Conservation (phyloP, 2,329 filamentous ascomycete species). For the Aspergillus jensenii region DNA sequence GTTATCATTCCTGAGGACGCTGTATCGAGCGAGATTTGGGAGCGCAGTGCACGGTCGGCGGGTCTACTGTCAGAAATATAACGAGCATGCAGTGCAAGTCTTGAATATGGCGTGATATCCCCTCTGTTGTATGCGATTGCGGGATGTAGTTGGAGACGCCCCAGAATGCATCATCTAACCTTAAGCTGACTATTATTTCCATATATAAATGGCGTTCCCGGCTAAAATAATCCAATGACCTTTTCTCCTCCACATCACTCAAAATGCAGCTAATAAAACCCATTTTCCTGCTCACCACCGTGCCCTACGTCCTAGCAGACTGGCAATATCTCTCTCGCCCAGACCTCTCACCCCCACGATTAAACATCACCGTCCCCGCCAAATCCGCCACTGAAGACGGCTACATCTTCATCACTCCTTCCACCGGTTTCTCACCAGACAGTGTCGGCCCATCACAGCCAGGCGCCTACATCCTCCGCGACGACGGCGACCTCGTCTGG, state of each 20-base stretch:
- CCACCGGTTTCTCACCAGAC: conserved; percentile 24
- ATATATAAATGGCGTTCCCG: background rate
- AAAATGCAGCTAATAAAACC: background rate
- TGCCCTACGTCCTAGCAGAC: conserved; percentile 34
- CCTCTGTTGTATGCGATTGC: background rate
- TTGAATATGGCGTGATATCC: background rate
- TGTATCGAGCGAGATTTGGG: background rate
- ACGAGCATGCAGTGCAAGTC: background rate
- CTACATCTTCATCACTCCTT: conserved; percentile 41
- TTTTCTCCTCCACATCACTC: background rate
- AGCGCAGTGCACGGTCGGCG: too few species aligned
- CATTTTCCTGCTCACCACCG: background rate
- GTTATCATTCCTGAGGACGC: background rate
- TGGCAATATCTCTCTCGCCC: conserved; percentile 50
- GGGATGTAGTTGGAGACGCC: background rate
- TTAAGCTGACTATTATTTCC: background rate
- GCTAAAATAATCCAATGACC: background rate
- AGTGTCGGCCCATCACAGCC: conserved; percentile 46
- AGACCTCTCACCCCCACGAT: conserved; percentile 46
- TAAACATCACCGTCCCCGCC: conserved; percentile 41
- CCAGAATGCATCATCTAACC: background rate
- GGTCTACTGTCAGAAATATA: background rate
- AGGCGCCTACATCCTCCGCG: conserved; percentile 56
- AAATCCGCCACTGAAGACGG: conserved; percentile 32
- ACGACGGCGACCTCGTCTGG: conserved; percentile 58